Percentiles rank a stretch among this genome's conserved stretches.
Evolutionary conservation across 345 rosid species (phyloP).

Genomic region (Aquilaria yunnanensis): DNA sequence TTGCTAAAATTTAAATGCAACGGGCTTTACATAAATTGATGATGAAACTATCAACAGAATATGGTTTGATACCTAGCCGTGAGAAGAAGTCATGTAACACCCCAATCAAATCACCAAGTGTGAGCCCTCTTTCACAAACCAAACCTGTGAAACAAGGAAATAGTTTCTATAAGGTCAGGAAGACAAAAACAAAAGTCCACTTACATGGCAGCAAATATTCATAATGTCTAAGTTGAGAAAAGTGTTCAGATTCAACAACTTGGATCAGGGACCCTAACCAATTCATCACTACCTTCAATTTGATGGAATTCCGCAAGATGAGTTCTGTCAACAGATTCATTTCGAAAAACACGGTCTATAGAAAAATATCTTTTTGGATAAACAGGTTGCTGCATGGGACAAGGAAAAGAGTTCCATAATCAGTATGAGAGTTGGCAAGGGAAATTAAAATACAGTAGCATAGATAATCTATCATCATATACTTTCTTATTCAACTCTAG

Average conservation of each 20-base stretch:
- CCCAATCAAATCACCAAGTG: conserved; percentile 89
- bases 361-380: conserved; percentile 87
- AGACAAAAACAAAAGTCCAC: not conserved
- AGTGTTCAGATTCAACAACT: not conserved
- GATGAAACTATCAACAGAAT: not conserved
- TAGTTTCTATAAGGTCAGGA: conserved; percentile 1
- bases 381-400: conserved; percentile 43
- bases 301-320: conserved; percentile 98
- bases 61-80: conserved; percentile 52
- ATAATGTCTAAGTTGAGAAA: too few species aligned
- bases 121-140: conserved; percentile 88
- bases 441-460: not conserved
- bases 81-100: conserved; percentile 83
- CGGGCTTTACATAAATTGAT: not conserved
- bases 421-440: not conserved
- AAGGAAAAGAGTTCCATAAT: not conserved
- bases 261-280: conserved; percentile 2
- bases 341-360: conserved; percentile 95
- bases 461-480: not conserved
- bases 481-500: not conserved
- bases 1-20: conserved; percentile 4
- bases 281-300: conserved; percentile 70
- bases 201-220: too few species aligned
- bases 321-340: conserved; percentile 94
- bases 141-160: conserved; percentile 52